A percentile compares a stretch with the other conserved stretches of the same genome.
These are phyloP conservation scores for Chloranthus sessilifolius DNA, from an alignment of 164 flowering plant genomes.

Conservation along the genomic window DNA sequence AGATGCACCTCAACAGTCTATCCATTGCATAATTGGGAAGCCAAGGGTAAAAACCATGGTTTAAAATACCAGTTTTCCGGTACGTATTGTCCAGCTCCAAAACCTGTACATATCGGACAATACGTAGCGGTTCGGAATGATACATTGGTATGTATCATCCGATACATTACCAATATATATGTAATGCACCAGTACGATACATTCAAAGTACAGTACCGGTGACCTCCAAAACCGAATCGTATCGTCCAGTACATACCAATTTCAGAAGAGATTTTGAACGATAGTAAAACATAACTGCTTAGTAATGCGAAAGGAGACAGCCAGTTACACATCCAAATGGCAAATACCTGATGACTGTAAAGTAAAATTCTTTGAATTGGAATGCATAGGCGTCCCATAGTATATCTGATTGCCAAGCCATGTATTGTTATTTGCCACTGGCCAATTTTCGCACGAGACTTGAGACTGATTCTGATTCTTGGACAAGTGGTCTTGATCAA, in stretches of 20 bases:
- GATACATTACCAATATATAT: no score
- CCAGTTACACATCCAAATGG: not conserved
- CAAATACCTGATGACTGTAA: slow-evolving; percentile 49
- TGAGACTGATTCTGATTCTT: slow-evolving; percentile 48
- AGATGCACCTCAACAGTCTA: not conserved
- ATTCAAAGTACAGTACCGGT: no score
- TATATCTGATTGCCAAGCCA: slow-evolving; percentile 57
- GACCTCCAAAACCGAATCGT: no score
- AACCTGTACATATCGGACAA: no score
- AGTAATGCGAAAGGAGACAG: no score
- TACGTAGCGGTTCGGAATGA: no score
- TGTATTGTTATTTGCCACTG: slow-evolving; percentile 33
- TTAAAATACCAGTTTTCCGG: no score
- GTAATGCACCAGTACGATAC: no score
- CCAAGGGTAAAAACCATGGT: not conserved
- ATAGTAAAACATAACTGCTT: not conserved
- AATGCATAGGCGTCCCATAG: slow-evolving; percentile 28
- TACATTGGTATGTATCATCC: no score
- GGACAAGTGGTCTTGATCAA: slow-evolving; percentile 58
- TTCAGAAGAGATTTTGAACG: no score
- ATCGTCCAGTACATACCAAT: no score
- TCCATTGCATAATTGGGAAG: not conserved
- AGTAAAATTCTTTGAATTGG: slow-evolving; percentile 35
- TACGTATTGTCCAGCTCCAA: no score
- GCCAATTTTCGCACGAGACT: slow-evolving; percentile 47